phyloP scores from a whole-genome alignment of 441 rosid genomes.

The Viola pubescens region DNA sequence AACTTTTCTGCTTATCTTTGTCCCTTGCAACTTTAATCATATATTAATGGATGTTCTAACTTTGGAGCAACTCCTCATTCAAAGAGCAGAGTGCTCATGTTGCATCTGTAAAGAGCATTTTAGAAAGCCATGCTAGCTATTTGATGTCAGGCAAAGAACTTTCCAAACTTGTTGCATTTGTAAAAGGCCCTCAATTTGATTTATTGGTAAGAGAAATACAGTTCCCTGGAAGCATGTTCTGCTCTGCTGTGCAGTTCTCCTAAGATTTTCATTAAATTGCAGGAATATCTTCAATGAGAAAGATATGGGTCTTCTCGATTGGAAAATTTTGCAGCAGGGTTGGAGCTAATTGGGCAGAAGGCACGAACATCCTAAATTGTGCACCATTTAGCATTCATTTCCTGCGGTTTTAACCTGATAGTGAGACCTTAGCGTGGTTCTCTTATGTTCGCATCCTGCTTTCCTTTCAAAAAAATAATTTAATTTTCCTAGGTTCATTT shows the following conservation, averaged over 20 bases:
- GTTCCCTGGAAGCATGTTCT: conserved; percentile 3
- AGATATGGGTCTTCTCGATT: conserved; percentile 75
- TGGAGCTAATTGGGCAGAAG: conserved; percentile 88
- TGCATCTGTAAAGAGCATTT: conserved; percentile 78
- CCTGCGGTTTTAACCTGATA: background rate
- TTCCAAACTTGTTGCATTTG: conserved; percentile 96
- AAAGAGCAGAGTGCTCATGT: conserved; percentile 90
- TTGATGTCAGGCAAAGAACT: conserved; percentile 98
- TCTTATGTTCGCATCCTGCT: background rate
- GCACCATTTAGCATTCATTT: background rate
- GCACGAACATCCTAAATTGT: conserved; percentile 25
- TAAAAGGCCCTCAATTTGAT: conserved; percentile 98
- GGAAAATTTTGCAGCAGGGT: conserved; percentile 88
- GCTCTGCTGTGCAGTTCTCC: conserved; percentile 12
- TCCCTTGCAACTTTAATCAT: conserved; percentile 8
- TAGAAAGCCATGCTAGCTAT: conserved; percentile 93
- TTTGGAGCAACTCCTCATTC: conserved; percentile 54
- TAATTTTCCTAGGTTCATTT: background rate
- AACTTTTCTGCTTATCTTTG: conserved; percentile 10
- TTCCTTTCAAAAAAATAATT: no score
- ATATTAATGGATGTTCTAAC: conserved; percentile 10
- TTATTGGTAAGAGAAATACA: conserved; percentile 61
- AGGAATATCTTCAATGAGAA: conserved; percentile 97
- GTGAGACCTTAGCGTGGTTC: background rate
- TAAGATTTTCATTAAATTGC: conserved; percentile 23